phyloP scores from a whole-genome alignment of 768 basidiomycete species.

The Naematelia aurantialba region DNA sequence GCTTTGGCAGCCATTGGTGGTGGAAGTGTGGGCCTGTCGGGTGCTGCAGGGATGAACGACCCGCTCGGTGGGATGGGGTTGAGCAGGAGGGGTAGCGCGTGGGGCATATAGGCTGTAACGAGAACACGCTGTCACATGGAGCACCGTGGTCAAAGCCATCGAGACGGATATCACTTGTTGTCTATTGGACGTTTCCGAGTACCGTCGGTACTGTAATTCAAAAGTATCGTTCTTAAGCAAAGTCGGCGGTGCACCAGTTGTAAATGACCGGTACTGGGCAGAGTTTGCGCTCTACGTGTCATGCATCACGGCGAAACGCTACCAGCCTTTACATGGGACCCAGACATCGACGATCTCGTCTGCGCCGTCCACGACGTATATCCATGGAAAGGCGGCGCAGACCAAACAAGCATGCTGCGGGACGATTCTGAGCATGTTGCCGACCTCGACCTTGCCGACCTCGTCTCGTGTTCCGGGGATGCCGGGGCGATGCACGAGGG shows the following conservation, averaged over 20 bases:
- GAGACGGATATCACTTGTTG: no score
- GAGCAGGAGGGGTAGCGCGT: neutral
- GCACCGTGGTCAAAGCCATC: no score
- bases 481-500: constrained; percentile 50
- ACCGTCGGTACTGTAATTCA: no score
- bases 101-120: neutral
- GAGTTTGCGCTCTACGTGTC: no score
- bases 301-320: no score
- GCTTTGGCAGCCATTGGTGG: neutral
- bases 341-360: constrained; percentile 60
- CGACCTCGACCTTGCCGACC: constrained; percentile 54
- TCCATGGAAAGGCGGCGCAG: constrained; percentile 75
- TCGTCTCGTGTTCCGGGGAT: neutral
- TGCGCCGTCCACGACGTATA: constrained; percentile 71
- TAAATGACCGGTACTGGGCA: no score
- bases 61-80: neutral
- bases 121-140: no score
- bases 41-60: neutral
- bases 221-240: no score
- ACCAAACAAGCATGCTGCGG: constrained; percentile 85
- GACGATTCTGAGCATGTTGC: constrained; percentile 65
- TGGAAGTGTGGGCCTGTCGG: neutral
- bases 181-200: no score
- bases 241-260: no score
- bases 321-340: constrained; percentile 93